Conservation (phyloP, 306 rosid species). For the Prinsepia uniflora region DNA sequence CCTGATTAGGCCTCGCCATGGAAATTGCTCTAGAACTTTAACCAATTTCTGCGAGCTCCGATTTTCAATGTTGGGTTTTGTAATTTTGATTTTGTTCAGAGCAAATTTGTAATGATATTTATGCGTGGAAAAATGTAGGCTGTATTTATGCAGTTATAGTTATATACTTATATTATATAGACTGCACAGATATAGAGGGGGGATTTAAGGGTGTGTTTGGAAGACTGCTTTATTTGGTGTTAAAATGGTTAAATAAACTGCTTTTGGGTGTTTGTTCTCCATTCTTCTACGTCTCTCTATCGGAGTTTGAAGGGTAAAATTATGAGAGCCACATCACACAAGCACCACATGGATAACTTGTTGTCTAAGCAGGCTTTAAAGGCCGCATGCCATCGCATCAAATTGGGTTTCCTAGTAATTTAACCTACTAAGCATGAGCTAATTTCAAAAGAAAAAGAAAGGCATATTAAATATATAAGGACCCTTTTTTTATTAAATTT, state of each 20-base stretch:
- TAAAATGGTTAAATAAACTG: constrained; percentile 14
- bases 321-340: neutral
- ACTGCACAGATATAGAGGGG: neutral
- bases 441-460: neutral
- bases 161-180: no score
- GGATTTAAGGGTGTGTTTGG: constrained; percentile 5
- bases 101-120: constrained; percentile 10
- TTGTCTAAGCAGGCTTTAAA: constrained; percentile 19
- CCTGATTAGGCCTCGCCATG: constrained; percentile 82
- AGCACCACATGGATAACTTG: constrained; percentile 22
- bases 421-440: neutral
- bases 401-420: neutral
- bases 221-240: neutral
- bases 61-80: constrained; percentile 4
- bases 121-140: neutral
- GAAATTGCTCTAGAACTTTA: constrained; percentile 29
- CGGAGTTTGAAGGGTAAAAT: neutral
- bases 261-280: constrained; percentile 12
- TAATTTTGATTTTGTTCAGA: neutral
- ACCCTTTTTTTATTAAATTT: no score
- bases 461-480: no score
- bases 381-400: neutral
- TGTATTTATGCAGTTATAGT: neutral
- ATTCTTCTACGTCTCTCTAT: constrained; percentile 21
- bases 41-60: constrained; percentile 15